Evolutionary conservation across 1,284 basidiomycete species (phyloP), one percentile per base, ranked within the genome.

Genomic region (Inonotus obliquus): DNA sequence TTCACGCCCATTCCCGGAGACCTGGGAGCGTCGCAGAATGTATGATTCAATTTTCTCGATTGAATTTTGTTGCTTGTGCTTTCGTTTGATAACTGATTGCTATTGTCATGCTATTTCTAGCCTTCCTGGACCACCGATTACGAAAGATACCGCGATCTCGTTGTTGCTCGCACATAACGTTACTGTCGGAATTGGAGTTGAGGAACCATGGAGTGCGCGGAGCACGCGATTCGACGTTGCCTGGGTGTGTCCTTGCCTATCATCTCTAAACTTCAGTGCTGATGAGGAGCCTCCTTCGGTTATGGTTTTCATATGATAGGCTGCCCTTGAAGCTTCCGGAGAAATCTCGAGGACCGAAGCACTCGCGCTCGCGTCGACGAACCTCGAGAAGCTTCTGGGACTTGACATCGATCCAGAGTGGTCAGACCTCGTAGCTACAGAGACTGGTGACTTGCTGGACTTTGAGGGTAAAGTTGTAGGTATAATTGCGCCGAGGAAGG

Each of bases 171-270:
- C 76, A 4, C 77, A 86, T 54, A 86, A 87, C 61, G 86, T 93
- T 44, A 86, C 78, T 2, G 85, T 92, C 25, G 91, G 81, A 1
- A 69, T 93, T 48, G 87, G 87, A 7, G 77, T 89, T 35, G 72
- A 76, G 47, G 81, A 84, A 59, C 76, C 78, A 17, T 91, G 84
- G 83, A 78, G 77, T 68, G 84, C 83, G 0, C 76, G 84, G n/a
- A 89, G 87, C 64, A 77, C 84, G 19, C 78, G 89, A 5, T 89
- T 89, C 71, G 89, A 92, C 65, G 74, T 83, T 54, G 86, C 79
- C 41, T 90, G 87, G 87, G 87, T 86, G 67, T 37, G 72, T 70
- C 77, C 73, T 59, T 77, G 75, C 4, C 11, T 19, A 10, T 48
- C 6, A 17, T 25, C n/a, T n/a, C n/a, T n/a, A n/a, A n/a, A n/a